Evolutionary conservation across 768 basidiomycete genomes (phyloP).

Genomic region (Exidia glandulosa): DNA sequence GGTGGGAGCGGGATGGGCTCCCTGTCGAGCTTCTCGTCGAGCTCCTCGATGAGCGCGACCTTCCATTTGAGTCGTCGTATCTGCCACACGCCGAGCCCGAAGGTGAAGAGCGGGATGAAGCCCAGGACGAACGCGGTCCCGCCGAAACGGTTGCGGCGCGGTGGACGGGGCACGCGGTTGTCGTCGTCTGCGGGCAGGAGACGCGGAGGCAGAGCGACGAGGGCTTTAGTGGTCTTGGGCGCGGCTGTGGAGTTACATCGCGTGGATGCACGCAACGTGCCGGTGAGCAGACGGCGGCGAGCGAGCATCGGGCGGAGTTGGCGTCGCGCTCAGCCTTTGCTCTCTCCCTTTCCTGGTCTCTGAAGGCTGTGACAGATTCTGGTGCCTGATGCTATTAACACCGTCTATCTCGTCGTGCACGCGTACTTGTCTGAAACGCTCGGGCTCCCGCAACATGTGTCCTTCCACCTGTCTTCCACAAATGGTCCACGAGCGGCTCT

Average conservation of each 20-base stretch:
- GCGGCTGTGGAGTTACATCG: neutral
- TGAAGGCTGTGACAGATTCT: no score
- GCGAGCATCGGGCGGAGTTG: no score
- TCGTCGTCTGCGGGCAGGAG: neutral
- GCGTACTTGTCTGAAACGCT: no score
- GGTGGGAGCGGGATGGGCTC: conserved; percentile 70
- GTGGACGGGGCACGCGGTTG: neutral
- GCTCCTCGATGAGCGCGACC: conserved; percentile 80
- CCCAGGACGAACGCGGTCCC: conserved; percentile 69
- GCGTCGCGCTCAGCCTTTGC: no score
- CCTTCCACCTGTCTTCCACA: no score
- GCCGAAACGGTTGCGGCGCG: neutral
- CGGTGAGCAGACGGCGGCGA: no score
- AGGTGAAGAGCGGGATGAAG: conserved; percentile 82
- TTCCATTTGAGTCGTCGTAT: conserved; percentile 92
- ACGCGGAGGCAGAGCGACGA: neutral
- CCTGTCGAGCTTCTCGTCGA: conserved; percentile 79
- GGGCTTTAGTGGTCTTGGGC: neutral
- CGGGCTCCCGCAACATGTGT: no score
- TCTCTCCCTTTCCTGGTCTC: no score
- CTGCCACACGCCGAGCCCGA: conserved; percentile 89
- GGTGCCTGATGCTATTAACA: no score
- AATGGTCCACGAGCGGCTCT: no score
- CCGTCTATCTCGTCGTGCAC: no score
- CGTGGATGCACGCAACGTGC: no score